These are phyloP conservation scores for Scleroderma citrinum DNA, from an alignment of 768 basidiomycete genomes.

Conservation along the genomic window DNA sequence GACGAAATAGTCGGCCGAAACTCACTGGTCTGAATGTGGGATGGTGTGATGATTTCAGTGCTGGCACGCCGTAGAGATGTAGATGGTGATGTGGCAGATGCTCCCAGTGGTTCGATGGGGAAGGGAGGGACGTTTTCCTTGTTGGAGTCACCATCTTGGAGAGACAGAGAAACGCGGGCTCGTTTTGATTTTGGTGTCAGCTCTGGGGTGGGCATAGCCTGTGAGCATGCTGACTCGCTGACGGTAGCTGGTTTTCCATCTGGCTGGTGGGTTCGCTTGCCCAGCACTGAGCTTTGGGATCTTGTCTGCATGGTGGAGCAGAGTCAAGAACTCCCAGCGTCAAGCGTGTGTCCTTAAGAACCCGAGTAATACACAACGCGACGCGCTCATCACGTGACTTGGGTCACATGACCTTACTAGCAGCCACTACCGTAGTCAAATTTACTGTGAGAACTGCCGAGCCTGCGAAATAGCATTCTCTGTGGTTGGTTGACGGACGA, in stretches of 20 bases:
- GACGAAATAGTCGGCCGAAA: background rate
- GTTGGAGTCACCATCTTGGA: constrained; percentile 51
- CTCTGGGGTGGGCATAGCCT: constrained; percentile 42
- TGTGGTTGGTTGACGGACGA: constrained; percentile 33
- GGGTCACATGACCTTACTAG: background rate
- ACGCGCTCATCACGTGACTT: constrained; percentile 11
- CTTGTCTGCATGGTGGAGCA: constrained; percentile 35
- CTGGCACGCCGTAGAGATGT: constrained; percentile 36
- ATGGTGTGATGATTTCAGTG: constrained; percentile 33
- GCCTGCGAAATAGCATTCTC: constrained; percentile 25
- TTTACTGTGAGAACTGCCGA: constrained; percentile 9
- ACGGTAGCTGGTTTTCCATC: constrained; percentile 12
- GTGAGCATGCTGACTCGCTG: constrained; percentile 6
- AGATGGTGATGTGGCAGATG: constrained; percentile 34
- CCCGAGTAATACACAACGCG: constrained; percentile 17
- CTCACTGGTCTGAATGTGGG: constrained; percentile 43
- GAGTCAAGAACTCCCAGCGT: background rate
- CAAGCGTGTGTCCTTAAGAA: background rate
- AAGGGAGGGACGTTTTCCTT: constrained; percentile 79
- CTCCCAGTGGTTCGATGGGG: constrained; percentile 31
- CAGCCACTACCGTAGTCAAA: too few species aligned
- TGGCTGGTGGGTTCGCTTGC: constrained; percentile 42
- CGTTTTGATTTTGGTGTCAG: constrained; percentile 63
- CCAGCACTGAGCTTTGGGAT: constrained; percentile 42
- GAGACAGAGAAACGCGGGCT: constrained; percentile 39